Evolutionary conservation across 805 yeast species (phyloP).

Genomic region (Wickerhamia fluorescens): DNA sequence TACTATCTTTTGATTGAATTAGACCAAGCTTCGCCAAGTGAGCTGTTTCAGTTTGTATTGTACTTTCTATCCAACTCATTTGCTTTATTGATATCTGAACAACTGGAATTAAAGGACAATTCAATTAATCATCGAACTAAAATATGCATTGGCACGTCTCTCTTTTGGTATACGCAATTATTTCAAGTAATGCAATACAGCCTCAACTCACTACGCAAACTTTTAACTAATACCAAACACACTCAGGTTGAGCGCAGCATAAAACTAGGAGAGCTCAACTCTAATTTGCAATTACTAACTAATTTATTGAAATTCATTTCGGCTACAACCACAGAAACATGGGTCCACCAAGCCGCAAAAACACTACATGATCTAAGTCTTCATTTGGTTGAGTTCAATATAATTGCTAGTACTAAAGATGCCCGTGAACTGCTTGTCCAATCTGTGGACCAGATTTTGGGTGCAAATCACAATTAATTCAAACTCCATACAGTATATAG

Average conservation of each 20-base stretch:
- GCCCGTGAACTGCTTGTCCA: no score
- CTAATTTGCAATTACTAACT: conserved; percentile 25
- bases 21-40: conserved; percentile 32
- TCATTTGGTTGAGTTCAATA: no score
- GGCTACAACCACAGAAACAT: conserved; percentile 1
- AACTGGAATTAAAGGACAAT: conserved; percentile 2
- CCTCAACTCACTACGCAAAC: conserved; percentile 14
- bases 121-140: no score
- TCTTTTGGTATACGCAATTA: conserved; percentile 30
- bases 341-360: no score
- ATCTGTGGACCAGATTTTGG: no score
- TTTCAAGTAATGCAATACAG: conserved; percentile 30
- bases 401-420: no score
- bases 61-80: conserved; percentile 36
- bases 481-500: no score
- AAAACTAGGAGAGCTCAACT: conserved; percentile 24
- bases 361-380: no score
- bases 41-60: conserved; percentile 33
- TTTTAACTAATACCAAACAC: conserved; percentile 8
- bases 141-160: no score
- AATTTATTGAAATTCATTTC: conserved; percentile 24
- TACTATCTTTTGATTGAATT: conserved; percentile 34
- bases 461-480: no score
- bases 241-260: conserved; percentile 12
- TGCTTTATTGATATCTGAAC: conserved; percentile 23